Percentiles rank a stretch among this genome's conserved stretches.
Conservation (phyloP, 345 rosid species). For the Bruguiera sexangula region DNA sequence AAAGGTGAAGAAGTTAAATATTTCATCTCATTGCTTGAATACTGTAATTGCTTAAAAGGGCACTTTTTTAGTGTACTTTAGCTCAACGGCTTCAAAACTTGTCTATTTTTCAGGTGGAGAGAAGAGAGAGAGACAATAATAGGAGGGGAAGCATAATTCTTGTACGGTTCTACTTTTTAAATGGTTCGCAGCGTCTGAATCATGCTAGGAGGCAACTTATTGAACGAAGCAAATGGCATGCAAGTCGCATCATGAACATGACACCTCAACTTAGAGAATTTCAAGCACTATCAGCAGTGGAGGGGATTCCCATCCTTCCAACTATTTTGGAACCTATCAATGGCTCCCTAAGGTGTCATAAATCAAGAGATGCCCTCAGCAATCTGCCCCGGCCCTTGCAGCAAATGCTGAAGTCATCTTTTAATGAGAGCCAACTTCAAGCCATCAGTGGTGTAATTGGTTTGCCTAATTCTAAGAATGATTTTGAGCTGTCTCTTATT, state of each 20-base stretch:
- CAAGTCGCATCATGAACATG: slow-evolving; percentile 76
- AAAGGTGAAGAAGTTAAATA: too few relatives aligned
- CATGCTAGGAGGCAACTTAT: slow-evolving; percentile 86
- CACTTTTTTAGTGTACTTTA: too few relatives aligned
- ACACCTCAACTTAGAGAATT: slow-evolving; percentile 93
- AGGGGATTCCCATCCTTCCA: slow-evolving; percentile 68
- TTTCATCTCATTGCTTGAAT: too few relatives aligned
- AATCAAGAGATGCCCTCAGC: slow-evolving; percentile 41
- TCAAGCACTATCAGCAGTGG: slow-evolving; percentile 78
- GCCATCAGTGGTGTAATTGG: slow-evolving; percentile 69
- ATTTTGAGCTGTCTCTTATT: slow-evolving; percentile 74
- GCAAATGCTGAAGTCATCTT: slow-evolving; percentile 64
- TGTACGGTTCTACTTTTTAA: slow-evolving; percentile 79
- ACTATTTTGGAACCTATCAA: slow-evolving; percentile 61
- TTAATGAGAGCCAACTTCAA: slow-evolving; percentile 81
- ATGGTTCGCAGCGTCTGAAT: slow-evolving; percentile 65
- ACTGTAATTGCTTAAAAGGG: too few relatives aligned
- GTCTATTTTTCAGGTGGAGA: slow-evolving; percentile 70
- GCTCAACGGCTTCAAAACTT: background rate
- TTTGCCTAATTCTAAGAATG: slow-evolving; percentile 43
- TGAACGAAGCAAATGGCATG: slow-evolving; percentile 99
- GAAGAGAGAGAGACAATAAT: slow-evolving; percentile 83
- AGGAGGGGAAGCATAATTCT: slow-evolving; percentile 65
- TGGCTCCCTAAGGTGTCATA: slow-evolving; percentile 33
- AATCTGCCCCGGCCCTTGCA: slow-evolving; percentile 63